Percentiles rank a stretch among this genome's conserved stretches.
Conservation (phyloP, 805 yeast species). For the Ogataea philodendri region DNA sequence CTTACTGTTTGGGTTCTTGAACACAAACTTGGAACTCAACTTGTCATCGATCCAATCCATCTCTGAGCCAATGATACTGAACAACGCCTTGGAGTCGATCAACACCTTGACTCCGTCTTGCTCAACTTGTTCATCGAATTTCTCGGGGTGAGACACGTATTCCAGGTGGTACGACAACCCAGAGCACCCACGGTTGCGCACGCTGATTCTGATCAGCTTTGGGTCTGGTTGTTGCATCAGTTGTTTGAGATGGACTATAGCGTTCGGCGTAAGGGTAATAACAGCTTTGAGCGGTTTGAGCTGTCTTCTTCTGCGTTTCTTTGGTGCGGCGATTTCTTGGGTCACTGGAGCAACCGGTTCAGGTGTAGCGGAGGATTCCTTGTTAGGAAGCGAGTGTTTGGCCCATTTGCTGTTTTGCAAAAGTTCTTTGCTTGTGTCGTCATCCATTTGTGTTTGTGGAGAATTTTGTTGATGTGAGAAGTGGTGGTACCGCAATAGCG, state of each 20-base stretch:
- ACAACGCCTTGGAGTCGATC: constrained; percentile 93
- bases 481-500: background rate
- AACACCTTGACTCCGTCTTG: constrained; percentile 93
- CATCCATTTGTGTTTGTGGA: constrained; percentile 12
- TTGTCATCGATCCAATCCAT: constrained; percentile 99
- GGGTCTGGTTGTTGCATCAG: constrained; percentile 82
- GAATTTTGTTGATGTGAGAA: constrained; percentile 6
- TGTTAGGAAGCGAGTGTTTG: constrained; percentile 29
- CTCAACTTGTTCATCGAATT: constrained; percentile 88
- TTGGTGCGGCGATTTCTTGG: constrained; percentile 14
- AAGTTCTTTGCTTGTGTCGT: constrained; percentile 10
- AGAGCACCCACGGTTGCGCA: constrained; percentile 95
- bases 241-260: constrained; percentile 65
- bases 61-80: constrained; percentile 93
- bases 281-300: constrained; percentile 88
- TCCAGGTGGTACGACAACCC: constrained; percentile 90
- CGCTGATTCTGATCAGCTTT: constrained; percentile 86
- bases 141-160: constrained; percentile 87
- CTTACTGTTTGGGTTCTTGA: constrained; percentile 93
- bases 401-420: constrained; percentile 27
- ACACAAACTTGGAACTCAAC: constrained; percentile 82
- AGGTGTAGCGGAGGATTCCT: constrained; percentile 7
- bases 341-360: too few relatives aligned
- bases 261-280: constrained; percentile 74
- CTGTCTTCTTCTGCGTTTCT: constrained; percentile 49